Conservation (phyloP, 1,284 basidiomycete species). For the Ustilago loliicola region DNA sequence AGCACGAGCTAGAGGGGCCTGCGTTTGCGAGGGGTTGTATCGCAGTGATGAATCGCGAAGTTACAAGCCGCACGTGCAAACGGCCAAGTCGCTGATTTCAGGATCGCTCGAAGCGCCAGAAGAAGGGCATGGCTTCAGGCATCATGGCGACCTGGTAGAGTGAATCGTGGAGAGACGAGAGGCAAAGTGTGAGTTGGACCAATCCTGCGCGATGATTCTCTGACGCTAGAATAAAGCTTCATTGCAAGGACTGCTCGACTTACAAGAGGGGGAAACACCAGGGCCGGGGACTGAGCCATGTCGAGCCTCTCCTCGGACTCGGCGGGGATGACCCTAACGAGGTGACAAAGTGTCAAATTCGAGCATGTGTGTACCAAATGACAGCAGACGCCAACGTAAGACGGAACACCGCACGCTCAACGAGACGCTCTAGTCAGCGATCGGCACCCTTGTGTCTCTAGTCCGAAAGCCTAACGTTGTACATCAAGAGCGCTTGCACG, state of each 20-base stretch:
- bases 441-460: too few species aligned
- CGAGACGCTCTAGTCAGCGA: too few species aligned
- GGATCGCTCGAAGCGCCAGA: slow-evolving; percentile 18
- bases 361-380: too few species aligned
- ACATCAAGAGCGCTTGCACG: not conserved
- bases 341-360: not conserved
- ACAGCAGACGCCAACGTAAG: too few species aligned
- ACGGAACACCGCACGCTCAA: too few species aligned
- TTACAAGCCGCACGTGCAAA: too few species aligned
- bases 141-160: slow-evolving; percentile 4
- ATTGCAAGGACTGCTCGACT: not conserved
- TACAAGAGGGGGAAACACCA: slow-evolving; percentile 13
- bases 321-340: not conserved
- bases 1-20: not conserved
- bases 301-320: not conserved
- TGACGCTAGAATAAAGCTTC: too few species aligned
- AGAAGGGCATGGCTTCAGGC: slow-evolving; percentile 2
- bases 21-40: not conserved
- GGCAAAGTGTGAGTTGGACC: not conserved
- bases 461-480: too few species aligned
- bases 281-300: slow-evolving; percentile 12
- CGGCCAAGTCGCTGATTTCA: not conserved
- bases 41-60: too few species aligned
- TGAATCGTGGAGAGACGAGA: too few species aligned
- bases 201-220: too few species aligned